Evolutionary conservation across 2,329 filamentous ascomycete genomes (phyloP), one percentile per base, ranked within the genome.

Genomic region (Trichoderma breve): DNA sequence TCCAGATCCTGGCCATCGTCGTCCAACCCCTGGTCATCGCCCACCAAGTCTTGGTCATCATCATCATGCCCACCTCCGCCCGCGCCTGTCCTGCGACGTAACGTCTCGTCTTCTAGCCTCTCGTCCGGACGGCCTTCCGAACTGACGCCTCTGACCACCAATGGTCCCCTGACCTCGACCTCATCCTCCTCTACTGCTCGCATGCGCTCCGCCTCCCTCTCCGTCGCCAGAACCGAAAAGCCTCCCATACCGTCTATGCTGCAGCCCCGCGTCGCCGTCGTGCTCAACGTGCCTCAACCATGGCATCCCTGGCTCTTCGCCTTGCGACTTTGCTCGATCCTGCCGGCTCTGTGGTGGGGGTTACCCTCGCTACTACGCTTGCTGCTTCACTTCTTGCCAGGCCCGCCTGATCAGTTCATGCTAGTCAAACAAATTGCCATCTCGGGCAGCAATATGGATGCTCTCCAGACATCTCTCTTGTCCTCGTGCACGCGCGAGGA

Each of bases 231-330:
- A 30, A 15, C 51, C 55, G 47, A 21, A 34, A 47, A 69, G 26
- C 61, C 73, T 43, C 70, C 73, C 53, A 75, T 65, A 75, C 78
- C 80, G 26, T 81, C 87, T 18, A 83, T 91, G 67, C 85, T 94
- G 57, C 92, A 94, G 78, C 93, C 93, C 14, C 92, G 92, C 71
- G 89, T 95, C 71, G 93, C 93, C 74, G 92, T 94, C 76, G 88
- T 93, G 36, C 86, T 95, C 61, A 92, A 93, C 66, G 89, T 96
- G 18, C 90, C 91, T 69, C 86, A 86, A 74, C 86, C 86, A 73
- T 95, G 92, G 91, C 91, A 95, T 79, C 85, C 92, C 55, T 90
- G 91, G 72, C 86, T 95, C 70, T 89, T 94, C 74, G 84, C 91
- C 74, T 90, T 92, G 76, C 90, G 93, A n/a, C 88, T 92, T 28